A percentile compares a stretch with the other conserved stretches of the same genome.
phyloP scores from a whole-genome alignment of 2,329 filamentous ascomycete genomes.

The Westerdykella sp. region DNA sequence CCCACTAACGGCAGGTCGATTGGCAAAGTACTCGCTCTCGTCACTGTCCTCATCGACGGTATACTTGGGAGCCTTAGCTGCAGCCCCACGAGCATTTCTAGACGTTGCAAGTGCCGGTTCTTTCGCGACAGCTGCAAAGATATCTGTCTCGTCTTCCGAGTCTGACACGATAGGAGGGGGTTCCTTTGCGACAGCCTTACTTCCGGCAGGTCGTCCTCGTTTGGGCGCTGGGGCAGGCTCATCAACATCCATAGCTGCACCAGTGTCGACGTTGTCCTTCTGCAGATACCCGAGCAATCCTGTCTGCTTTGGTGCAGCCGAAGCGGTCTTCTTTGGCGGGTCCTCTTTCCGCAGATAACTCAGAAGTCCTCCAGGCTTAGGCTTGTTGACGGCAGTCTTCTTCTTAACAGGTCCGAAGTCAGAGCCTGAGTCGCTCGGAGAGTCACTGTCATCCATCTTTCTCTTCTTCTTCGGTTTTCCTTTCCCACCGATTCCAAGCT shows the following conservation, averaged over 20 bases:
- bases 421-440: slow-evolving; percentile 49
- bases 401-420: slow-evolving; percentile 47
- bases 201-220: slow-evolving; percentile 38
- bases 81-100: slow-evolving; percentile 40
- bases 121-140: slow-evolving; percentile 46
- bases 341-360: slow-evolving; percentile 29
- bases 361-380: slow-evolving; percentile 33
- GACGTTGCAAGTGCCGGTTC: slow-evolving; percentile 32
- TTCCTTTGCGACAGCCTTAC: slow-evolving; percentile 26
- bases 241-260: slow-evolving; percentile 27
- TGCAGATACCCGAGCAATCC: slow-evolving; percentile 27
- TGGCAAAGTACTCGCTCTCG: slow-evolving; percentile 40
- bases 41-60: slow-evolving; percentile 42
- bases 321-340: slow-evolving; percentile 22
- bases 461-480: slow-evolving; percentile 53
- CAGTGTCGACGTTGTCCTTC: slow-evolving; percentile 22
- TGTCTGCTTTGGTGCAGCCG: slow-evolving; percentile 24
- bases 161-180: slow-evolving; percentile 16
- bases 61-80: slow-evolving; percentile 43
- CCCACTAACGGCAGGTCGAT: too few species aligned
- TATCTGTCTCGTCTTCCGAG: slow-evolving; percentile 37
- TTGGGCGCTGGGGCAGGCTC: slow-evolving; percentile 19
- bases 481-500: slow-evolving; percentile 62
- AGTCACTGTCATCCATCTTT: slow-evolving; percentile 48
- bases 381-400: slow-evolving; percentile 45